Percentiles rank a stretch among this genome's conserved stretches.
phyloP scores from a whole-genome alignment of 2,329 filamentous ascomycete genomes.

The Pleurostoma richardsiae region DNA sequence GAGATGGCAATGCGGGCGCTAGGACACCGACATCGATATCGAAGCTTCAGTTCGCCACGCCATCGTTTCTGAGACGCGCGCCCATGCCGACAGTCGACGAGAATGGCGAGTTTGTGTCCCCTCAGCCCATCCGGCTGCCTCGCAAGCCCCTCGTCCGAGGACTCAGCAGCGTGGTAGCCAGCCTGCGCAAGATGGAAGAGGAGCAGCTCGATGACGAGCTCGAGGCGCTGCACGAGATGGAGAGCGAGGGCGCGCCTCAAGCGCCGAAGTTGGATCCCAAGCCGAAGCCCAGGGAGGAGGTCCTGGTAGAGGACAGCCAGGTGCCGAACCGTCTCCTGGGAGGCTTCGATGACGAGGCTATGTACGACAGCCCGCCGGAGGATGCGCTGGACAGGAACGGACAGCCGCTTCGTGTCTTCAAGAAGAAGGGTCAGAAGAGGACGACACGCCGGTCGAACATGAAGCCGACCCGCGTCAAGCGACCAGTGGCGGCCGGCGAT shows the following conservation, averaged over 20 bases:
- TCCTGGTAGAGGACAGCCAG: slow-evolving; percentile 40
- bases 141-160: slow-evolving; percentile 61
- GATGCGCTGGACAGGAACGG: slow-evolving; percentile 46
- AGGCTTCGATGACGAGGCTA: slow-evolving; percentile 58
- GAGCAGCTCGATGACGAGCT: slow-evolving; percentile 67
- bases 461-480: slow-evolving; percentile 44
- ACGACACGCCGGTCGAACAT: slow-evolving; percentile 68
- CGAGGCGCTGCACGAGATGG: slow-evolving; percentile 68
- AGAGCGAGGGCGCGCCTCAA: slow-evolving; percentile 35
- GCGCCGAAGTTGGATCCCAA: not conserved
- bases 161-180: slow-evolving; percentile 69
- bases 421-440: slow-evolving; percentile 81
- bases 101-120: slow-evolving; percentile 42
- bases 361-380: slow-evolving; percentile 50
- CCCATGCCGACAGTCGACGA: slow-evolving; percentile 51
- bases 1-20: slow-evolving; percentile 28
- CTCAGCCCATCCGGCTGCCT: slow-evolving; percentile 47
- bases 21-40: slow-evolving; percentile 46
- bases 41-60: slow-evolving; percentile 61
- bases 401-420: slow-evolving; percentile 59
- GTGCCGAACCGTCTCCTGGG: slow-evolving; percentile 41
- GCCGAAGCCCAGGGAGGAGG: slow-evolving; percentile 18
- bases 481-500: slow-evolving; percentile 30
- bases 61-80: slow-evolving; percentile 60
- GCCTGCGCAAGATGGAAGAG: slow-evolving; percentile 65